Percentiles rank a stretch among this genome's conserved stretches.
Conservation (phyloP, 768 basidiomycete species). For the Roridomyces roridus region DNA sequence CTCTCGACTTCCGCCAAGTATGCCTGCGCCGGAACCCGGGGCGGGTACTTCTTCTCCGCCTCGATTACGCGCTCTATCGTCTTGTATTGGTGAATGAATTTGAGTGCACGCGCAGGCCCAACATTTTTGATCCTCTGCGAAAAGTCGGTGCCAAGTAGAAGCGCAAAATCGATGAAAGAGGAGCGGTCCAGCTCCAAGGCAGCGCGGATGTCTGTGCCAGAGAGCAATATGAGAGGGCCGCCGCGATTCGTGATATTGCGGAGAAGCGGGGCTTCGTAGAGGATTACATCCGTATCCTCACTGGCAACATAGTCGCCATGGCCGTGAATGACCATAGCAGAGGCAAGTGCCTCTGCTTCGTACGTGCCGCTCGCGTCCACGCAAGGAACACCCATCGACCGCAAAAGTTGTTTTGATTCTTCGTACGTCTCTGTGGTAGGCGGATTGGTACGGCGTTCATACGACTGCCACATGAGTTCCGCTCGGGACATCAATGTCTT, state of each 20-base stretch:
- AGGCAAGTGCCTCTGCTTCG: conserved; percentile 89
- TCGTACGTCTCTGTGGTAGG: conserved; percentile 72
- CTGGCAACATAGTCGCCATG: conserved; percentile 87
- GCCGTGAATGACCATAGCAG: conserved; percentile 76
- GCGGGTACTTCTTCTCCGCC: conserved; percentile 55
- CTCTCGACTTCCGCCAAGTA: conserved; percentile 71
- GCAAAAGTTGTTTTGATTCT: conserved; percentile 71
- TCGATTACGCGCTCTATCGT: conserved; percentile 76
- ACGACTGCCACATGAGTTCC: conserved; percentile 64
- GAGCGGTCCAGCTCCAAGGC: conserved; percentile 61
- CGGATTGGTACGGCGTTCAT: conserved; percentile 61
- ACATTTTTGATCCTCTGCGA: conserved; percentile 83
- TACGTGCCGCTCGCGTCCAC: conserved; percentile 69
- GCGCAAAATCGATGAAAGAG: conserved; percentile 81
- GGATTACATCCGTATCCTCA: conserved; percentile 91
- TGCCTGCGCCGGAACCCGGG: conserved; percentile 47
- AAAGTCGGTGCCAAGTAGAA: conserved; percentile 92
- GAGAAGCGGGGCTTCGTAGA: conserved; percentile 83
- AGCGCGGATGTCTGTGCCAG: conserved; percentile 65
- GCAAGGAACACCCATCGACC: conserved; percentile 84
- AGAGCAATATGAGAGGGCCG: conserved; percentile 67
- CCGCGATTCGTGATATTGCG: conserved; percentile 72
- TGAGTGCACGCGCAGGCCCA: conserved; percentile 79
- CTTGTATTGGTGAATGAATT: conserved; percentile 72
- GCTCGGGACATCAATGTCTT: conserved; percentile 27